Percentiles rank a stretch among this genome's conserved stretches.
These are phyloP conservation scores for Plasmopara muralis DNA, from an alignment of 352 stramenopile genomes.

Conservation along the genomic window DNA sequence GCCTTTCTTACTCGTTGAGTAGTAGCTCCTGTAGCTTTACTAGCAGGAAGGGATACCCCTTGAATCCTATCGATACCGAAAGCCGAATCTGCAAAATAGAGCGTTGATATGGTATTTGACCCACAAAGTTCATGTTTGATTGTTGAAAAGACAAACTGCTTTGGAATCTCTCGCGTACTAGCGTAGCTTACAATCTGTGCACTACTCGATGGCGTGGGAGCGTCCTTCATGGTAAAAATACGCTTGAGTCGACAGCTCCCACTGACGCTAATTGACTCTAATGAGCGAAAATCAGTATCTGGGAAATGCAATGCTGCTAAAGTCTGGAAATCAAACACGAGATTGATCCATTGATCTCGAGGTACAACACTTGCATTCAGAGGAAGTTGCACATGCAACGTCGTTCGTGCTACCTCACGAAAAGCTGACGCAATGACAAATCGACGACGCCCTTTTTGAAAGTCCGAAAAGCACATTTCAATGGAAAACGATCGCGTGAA, in stretches of 20 bases:
- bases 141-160: constrained; percentile 58
- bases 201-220: constrained; percentile 25
- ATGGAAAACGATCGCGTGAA: constrained; percentile 61
- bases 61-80: constrained; percentile 3
- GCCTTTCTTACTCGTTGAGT: constrained; percentile 4
- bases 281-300: constrained; percentile 49
- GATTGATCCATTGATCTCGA: constrained; percentile 72
- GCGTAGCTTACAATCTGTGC: constrained; percentile 14
- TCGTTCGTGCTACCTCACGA: constrained; percentile 47
- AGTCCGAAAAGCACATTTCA: constrained; percentile 74
- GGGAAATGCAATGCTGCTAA: constrained; percentile 56
- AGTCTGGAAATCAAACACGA: constrained; percentile 65
- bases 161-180: constrained; percentile 48
- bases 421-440: constrained; percentile 79
- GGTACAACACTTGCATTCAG: constrained; percentile 30
- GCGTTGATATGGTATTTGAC: constrained; percentile 29
- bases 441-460: constrained; percentile 60
- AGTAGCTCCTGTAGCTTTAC: constrained; percentile 8
- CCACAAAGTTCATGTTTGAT: constrained; percentile 15
- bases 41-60: constrained; percentile 4
- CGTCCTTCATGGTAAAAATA: constrained; percentile 85
- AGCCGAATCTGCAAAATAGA: constrained; percentile 40
- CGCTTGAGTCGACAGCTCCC: constrained; percentile 71
- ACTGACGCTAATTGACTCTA: constrained; percentile 71
- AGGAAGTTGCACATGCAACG: constrained; percentile 66